Base-by-base conservation (phyloP, 1,284 basidiomycete genomes). In the Apiotrichum veenhuisii region DNA sequence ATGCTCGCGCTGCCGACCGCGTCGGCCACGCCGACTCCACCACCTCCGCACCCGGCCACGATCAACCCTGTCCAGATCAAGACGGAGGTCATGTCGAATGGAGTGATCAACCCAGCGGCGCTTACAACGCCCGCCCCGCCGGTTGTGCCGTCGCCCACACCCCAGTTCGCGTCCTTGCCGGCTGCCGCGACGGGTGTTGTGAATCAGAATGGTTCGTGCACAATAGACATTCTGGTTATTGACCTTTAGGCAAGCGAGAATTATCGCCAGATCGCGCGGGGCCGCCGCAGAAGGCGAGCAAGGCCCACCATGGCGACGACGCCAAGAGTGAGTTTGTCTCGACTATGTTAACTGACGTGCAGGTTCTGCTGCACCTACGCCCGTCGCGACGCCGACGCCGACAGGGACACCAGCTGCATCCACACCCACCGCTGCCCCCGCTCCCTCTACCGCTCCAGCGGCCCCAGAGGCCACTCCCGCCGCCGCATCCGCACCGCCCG, bases 191-290 rank as follows among this genome's bases (percentile, higher is more conserved):
- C 23, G 23, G 30, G 41, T 1, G 49, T 22, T 5, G 49, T 62
- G 9, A 62, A 62, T 44, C 41, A 45, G 52, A 62, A 62, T 42
- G 60, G 60, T 62, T n/a, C 12, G 60, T 52, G 9, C 15, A 23
- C 5, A 0, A 9, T 14, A 4, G 15, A 2, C n/a, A 14, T 8
- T 11, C 18, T 17, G 22, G 14, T 15, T 14, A 33, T 52, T 58
- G 49, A 51, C 48, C 15, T 5, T 46, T 15, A 62, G 60, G 57
- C 26, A 62, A 62, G 52, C 37, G 60, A 1, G 60, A 62, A 30
- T 42, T 62, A 18, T 62, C 60, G 40, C 57, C 60, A 1, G 55
- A 61, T 18, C 36, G 59, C 2, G 9, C 49, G 5, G 50, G 48
- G 36, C 60, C 60, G 9, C 60, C 60, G 12, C 26, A 36, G 12